Base-by-base conservation (phyloP, 805 yeast species). In the Myxozyma neotropica region DNA sequence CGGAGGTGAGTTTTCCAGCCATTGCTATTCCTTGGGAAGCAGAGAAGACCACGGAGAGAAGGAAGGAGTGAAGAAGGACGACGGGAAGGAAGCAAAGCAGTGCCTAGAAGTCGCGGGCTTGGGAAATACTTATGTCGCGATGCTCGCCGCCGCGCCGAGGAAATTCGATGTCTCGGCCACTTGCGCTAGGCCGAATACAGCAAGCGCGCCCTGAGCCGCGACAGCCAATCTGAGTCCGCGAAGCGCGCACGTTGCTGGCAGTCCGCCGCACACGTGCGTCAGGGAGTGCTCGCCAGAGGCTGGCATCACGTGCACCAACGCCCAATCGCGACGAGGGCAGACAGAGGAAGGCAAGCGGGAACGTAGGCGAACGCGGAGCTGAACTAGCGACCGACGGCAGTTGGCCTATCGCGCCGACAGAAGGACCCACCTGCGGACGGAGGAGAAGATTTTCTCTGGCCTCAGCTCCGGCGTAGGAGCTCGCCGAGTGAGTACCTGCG, bases 1-100 rank as follows among this genome's bases (percentile, higher is more conserved):
- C 83, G 38, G 68, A 23, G 10, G 66, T 58, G 44, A 36, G 29
- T 8, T 50, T 36, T 8, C 26, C 40, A 33, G 54, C 38, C 55
- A 53, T 53, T 38, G 45, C 45, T 17, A 6, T 38, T 38, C 21
- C 42, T 15, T 17, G 13, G 2, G 17, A 35, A 19, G 29, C 8
- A 5, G 38, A 26, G 12, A n/a, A 23, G 24, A n/a, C n/a, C n/a
- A n/a, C n/a, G n/a, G n/a, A 40, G 26, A 39, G 49, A 47, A 48
- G 44, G 26, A 27, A 29, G 31, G 42, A 52, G 44, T 35, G 29
- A 23, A 5, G n/a, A 36, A 49, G 12, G 15, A 5, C 27, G 27
- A 24, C 26, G 13, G 26, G 50, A 31, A 4, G 50, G 26, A 21
- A 19, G 29, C 26, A 31, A 12, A 24, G 12, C 21, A 44, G 2